Evolutionary conservation across 108 stramenopile genomes (phyloP), one percentile per base, ranked within the genome.

Genomic region (Nannochloropsis gaditana): DNA sequence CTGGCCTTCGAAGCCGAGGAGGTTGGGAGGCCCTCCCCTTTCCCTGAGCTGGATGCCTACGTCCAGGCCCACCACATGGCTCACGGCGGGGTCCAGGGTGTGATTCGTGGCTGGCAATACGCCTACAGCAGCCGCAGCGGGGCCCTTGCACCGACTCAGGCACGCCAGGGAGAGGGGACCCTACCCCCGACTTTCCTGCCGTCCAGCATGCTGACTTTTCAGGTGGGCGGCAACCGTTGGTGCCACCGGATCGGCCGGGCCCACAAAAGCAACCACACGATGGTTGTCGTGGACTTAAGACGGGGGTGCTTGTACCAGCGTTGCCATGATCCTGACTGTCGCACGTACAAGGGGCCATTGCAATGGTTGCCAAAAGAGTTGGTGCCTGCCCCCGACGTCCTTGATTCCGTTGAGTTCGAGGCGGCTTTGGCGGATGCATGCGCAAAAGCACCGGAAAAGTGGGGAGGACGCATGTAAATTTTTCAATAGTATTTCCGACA

Each of bases 211-310:
- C 59, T 73, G 19, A 73, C 59, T n/a, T 86, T 6, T 11, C 45
- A 88, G 84, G 84, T 88, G 11, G 87, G 43, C 2, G 80, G 84
- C 81, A 88, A 88, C 50, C 84, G 87, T 9, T 88, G 84, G 84
- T 88, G 87, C 82, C 45, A 79, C 43, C 84, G 84, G 31, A 88
- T 88, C 8, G 87, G 87, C 21, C 84, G 87, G 41, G 80, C 79
- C 42, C 87, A 88, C 87, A 88, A 88, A 47, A 84, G 84, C 45
- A 88, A 88, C 44, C 84, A 88, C 43, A 80, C 84, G 9, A 84
- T 47, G 21, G 21, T 84, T 44, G 84, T 84, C 44, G 84, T 83
- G 6, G 84, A 87, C 47, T 43, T 87, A 5, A 80, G 45, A 43
- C 43, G 73, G 17, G 83, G 87, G 42, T 21, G 21, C 80, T 11